These are phyloP conservation scores for Verruconis gallopava DNA, from an alignment of 2,329 filamentous ascomycete genomes.

Conservation along the genomic window DNA sequence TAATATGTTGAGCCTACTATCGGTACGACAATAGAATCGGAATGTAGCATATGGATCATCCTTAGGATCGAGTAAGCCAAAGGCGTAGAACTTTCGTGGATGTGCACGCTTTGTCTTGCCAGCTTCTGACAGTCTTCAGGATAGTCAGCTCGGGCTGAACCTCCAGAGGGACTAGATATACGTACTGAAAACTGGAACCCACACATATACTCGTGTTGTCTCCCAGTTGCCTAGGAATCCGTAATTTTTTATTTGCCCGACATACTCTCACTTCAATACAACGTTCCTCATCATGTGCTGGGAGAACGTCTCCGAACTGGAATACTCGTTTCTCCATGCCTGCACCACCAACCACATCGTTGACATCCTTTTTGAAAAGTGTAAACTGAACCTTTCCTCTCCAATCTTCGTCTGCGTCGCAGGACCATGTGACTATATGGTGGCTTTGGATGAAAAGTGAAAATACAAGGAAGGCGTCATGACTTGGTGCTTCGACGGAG, in stretches of 20 bases:
- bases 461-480: conserved; percentile 27
- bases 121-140: conserved; percentile 22
- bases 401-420: conserved; percentile 29
- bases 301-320: not conserved
- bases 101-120: conserved; percentile 26
- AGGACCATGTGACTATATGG: conserved; percentile 31
- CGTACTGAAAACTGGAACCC: conserved; percentile 20
- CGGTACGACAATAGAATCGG: conserved; percentile 25
- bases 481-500: not conserved
- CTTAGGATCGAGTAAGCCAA: conserved; percentile 35
- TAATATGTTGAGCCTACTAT: conserved; percentile 11
- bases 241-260: conserved; percentile 27
- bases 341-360: conserved; percentile 14
- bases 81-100: conserved; percentile 34
- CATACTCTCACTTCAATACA: conserved; percentile 30
- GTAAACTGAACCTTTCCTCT: conserved; percentile 33
- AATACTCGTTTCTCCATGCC: conserved; percentile 29
- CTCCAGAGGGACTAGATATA: conserved; percentile 1
- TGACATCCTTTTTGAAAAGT: conserved; percentile 22
- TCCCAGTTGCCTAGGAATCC: conserved; percentile 20
- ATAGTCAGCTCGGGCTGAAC: too few relatives aligned
- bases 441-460: conserved; percentile 30
- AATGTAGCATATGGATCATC: conserved; percentile 36
- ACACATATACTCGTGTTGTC: conserved; percentile 13
- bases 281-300: conserved; percentile 15